These are phyloP conservation scores for Bacidia gigantensis DNA, from an alignment of 495 filamentous ascomycete genomes.

Conservation along the genomic window DNA sequence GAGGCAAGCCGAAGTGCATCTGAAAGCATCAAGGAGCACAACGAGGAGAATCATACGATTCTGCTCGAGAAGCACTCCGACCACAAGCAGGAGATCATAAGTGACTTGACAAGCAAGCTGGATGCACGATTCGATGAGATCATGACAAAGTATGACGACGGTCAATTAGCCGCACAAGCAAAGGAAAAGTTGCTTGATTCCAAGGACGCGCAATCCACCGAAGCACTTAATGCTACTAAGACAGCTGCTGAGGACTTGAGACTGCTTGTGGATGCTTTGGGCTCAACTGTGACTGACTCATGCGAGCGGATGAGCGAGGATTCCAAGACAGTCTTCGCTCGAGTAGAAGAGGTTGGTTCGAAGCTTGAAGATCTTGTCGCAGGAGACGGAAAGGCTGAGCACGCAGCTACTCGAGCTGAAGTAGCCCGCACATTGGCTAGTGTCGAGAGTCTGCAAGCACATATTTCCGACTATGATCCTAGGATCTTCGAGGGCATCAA, in stretches of 20 bases:
- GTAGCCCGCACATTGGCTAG: conserved; percentile 53
- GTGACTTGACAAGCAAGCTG: conserved; percentile 49
- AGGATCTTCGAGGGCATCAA: conserved; percentile 70
- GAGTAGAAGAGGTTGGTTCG: conserved; percentile 59
- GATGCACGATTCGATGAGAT: conserved; percentile 68
- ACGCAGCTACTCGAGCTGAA: conserved; percentile 63
- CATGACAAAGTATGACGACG: conserved; percentile 70
- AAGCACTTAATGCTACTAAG: conserved; percentile 57
- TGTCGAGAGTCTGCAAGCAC: conserved; percentile 60
- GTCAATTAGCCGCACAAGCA: conserved; percentile 53
- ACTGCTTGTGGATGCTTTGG: conserved; percentile 69
- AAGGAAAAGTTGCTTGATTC: conserved; percentile 54
- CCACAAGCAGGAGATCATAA: conserved; percentile 39
- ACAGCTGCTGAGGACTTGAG: conserved; percentile 73
- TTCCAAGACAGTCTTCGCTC: conserved; percentile 66
- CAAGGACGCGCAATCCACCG: conserved; percentile 50
- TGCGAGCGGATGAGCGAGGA: conserved; percentile 74
- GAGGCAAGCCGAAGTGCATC: conserved; percentile 58
- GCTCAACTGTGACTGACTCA: conserved; percentile 65
- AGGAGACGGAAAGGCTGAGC: conserved; percentile 54
- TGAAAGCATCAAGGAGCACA: conserved; percentile 55
- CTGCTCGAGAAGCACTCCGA: conserved; percentile 57
- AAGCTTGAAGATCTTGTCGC: conserved; percentile 53
- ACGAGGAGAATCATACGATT: conserved; percentile 62
- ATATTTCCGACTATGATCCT: conserved; percentile 68